Evolutionary conservation across 345 rosid genomes (phyloP).

Genomic region (Brassica juncea): DNA sequence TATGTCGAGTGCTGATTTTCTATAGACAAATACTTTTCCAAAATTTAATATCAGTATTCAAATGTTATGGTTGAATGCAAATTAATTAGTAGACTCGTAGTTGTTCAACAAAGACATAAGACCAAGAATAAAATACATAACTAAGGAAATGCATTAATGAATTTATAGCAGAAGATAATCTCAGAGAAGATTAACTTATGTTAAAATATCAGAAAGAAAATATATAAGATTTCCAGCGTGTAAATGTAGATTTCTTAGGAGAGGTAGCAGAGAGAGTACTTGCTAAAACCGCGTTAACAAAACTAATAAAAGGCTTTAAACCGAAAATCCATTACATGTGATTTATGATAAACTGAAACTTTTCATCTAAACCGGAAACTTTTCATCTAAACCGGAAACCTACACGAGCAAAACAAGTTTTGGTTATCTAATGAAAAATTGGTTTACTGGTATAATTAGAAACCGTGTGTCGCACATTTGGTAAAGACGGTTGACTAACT

Average conservation of each 20-base stretch:
- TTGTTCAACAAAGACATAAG: background rate
- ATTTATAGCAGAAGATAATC: too few relatives aligned
- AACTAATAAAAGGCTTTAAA: too few relatives aligned
- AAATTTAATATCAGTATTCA: slow-evolving; percentile 1
- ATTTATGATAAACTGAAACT: background rate
- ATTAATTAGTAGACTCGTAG: background rate
- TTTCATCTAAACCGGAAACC: background rate
- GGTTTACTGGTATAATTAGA: slow-evolving; percentile 18
- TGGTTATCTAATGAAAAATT: background rate
- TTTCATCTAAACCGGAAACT: background rate
- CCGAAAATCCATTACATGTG: background rate
- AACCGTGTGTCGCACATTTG: slow-evolving; percentile 20
- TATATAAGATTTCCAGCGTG: too few relatives aligned
- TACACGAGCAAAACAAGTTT: background rate
- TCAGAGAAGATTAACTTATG: too few relatives aligned
- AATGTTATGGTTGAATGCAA: background rate
- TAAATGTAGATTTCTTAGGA: too few relatives aligned
- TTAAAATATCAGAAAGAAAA: too few relatives aligned
- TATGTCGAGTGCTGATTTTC: background rate
- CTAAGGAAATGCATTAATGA: background rate
- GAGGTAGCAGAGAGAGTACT: too few relatives aligned
- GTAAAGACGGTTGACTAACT: slow-evolving; percentile 33
- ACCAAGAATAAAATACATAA: background rate
- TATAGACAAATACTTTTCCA: background rate
- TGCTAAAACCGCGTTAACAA: too few relatives aligned